Evolutionary conservation across 768 basidiomycete genomes (phyloP).

Genomic region (Lactarius deliciosus): DNA sequence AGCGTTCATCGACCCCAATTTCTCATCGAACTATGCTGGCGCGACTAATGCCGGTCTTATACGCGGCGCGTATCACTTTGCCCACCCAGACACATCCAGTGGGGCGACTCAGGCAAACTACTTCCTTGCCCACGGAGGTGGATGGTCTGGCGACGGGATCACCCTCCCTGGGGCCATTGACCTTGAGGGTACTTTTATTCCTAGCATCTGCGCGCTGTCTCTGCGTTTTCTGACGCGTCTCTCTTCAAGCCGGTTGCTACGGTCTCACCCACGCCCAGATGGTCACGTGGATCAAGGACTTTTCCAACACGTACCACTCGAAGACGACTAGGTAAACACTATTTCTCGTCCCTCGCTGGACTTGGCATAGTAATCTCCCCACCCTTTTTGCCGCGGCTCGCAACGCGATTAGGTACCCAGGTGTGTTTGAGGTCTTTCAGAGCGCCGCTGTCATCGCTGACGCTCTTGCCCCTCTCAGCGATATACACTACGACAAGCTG

Average conservation of each 20-base stretch:
- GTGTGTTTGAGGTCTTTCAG: constrained; percentile 32
- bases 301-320: constrained; percentile 54
- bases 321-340: constrained; percentile 45
- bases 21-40: constrained; percentile 52
- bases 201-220: no score
- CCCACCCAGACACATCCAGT: constrained; percentile 50
- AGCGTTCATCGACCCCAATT: constrained; percentile 45
- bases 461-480: constrained; percentile 35
- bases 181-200: constrained; percentile 4
- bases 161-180: constrained; percentile 11
- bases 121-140: constrained; percentile 48
- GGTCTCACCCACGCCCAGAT: constrained; percentile 51
- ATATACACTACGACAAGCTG: constrained; percentile 66
- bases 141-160: constrained; percentile 11
- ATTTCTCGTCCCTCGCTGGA: not conserved
- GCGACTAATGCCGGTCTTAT: constrained; percentile 57
- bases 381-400: constrained; percentile 28
- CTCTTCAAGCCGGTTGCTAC: constrained; percentile 52
- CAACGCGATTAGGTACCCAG: constrained; percentile 37
- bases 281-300: constrained; percentile 61
- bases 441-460: not conserved
- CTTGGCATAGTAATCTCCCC: not conserved
- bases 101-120: constrained; percentile 60
- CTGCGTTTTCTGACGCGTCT: not conserved
- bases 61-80: constrained; percentile 62